A percentile compares a stretch with the other conserved stretches of the same genome.
These are phyloP conservation scores for Trichocladium uniseriatum DNA, from an alignment of 495 filamentous ascomycete genomes.

Conservation along the genomic window DNA sequence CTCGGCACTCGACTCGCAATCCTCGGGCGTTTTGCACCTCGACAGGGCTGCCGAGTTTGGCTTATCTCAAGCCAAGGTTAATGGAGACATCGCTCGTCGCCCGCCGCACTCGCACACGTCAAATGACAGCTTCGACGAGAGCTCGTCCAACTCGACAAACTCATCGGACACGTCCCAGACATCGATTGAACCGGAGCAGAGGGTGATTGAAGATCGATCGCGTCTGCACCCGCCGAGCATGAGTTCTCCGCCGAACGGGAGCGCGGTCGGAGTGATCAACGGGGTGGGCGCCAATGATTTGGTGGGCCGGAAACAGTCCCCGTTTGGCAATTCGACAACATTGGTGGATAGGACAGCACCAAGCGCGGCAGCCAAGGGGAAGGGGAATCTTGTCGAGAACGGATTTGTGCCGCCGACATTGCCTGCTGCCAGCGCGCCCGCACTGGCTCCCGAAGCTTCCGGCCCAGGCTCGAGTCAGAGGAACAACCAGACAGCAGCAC, in stretches of 20 bases:
- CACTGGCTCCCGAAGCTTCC: constrained; percentile 35
- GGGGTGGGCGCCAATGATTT: constrained; percentile 3
- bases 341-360: constrained; percentile 19
- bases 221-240: constrained; percentile 18
- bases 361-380: neutral
- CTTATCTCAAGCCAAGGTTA: constrained; percentile 21
- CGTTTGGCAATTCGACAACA: constrained; percentile 12
- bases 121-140: constrained; percentile 31
- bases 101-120: constrained; percentile 26
- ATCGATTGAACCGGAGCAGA: constrained; percentile 17
- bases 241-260: constrained; percentile 20
- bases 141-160: constrained; percentile 23
- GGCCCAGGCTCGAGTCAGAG: constrained; percentile 32
- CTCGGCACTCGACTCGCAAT: constrained; percentile 37
- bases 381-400: constrained; percentile 19
- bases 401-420: constrained; percentile 9
- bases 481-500: constrained; percentile 31
- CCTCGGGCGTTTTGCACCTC: constrained; percentile 27
- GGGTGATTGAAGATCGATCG: constrained; percentile 14
- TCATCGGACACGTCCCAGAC: constrained; percentile 24
- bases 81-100: constrained; percentile 19
- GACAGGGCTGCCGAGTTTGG: constrained; percentile 24
- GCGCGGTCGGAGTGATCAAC: constrained; percentile 10
- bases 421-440: constrained; percentile 17
- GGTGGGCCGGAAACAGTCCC: constrained; percentile 13